phyloP scores from a whole-genome alignment of 495 filamentous ascomycete species.

The Bacidia gigantensis region DNA sequence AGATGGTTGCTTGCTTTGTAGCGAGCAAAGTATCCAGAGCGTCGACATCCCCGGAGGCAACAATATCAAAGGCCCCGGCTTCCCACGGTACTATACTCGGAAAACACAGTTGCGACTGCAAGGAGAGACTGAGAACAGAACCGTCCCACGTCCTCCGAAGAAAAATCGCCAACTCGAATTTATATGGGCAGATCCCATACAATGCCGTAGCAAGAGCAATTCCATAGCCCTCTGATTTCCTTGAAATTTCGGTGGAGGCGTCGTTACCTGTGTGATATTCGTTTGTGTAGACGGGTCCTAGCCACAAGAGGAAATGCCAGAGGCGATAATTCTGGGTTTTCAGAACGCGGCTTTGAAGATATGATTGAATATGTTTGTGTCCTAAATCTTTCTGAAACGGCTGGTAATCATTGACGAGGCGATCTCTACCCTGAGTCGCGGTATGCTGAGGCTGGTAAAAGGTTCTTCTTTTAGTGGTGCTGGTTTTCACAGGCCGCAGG shows the following conservation, averaged over 20 bases:
- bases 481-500: neutral
- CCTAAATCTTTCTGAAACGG: no score
- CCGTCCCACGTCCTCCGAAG: neutral
- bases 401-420: no score
- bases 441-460: no score
- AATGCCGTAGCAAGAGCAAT: neutral
- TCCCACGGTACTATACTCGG: neutral
- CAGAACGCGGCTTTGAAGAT: no score
- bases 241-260: no score
- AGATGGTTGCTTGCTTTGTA: neutral
- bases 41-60: neutral
- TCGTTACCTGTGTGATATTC: neutral
- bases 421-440: no score
- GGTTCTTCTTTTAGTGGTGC: no score
- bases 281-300: neutral
- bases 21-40: neutral
- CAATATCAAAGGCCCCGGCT: neutral
- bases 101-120: neutral
- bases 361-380: no score
- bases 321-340: no score
- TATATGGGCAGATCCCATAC: neutral
- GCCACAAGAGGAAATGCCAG: neutral
- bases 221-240: neutral
- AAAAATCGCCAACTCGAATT: neutral
- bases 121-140: neutral